Conservation (phyloP, 768 basidiomycete genomes). For the Paxillus involutus region DNA sequence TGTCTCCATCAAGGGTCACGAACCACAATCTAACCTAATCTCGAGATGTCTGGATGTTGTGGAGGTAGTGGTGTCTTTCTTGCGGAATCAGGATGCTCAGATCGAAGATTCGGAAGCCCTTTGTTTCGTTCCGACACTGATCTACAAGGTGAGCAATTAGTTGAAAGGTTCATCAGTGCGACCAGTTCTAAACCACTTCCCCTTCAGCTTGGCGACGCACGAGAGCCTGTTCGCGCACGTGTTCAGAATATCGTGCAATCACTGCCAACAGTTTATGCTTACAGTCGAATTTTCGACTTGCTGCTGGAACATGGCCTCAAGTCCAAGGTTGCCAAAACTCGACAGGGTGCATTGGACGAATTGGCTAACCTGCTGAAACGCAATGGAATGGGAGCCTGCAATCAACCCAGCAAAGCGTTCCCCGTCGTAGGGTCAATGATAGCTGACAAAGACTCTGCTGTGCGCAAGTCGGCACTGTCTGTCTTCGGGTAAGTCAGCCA, state of each 20-base stretch:
- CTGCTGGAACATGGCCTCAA: slow-evolving; percentile 87
- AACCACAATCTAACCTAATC: slow-evolving; percentile 87
- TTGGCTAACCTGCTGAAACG: slow-evolving; percentile 73
- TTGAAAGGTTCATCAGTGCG: not conserved
- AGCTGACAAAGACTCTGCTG: slow-evolving; percentile 85
- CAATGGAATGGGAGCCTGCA: slow-evolving; percentile 77
- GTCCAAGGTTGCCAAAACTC: slow-evolving; percentile 89
- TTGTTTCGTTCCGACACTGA: slow-evolving; percentile 86
- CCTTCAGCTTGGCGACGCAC: slow-evolving; percentile 84
- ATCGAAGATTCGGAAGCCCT: slow-evolving; percentile 83
- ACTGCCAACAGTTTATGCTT: slow-evolving; percentile 88
- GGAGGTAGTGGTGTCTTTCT: slow-evolving; percentile 72
- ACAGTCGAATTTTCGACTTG: slow-evolving; percentile 86
- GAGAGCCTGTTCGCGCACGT: slow-evolving; percentile 77
- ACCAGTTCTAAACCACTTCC: slow-evolving; percentile 1
- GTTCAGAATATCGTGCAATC: slow-evolving; percentile 84
- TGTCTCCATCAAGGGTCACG: slow-evolving; percentile 83
- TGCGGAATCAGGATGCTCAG: slow-evolving; percentile 72
- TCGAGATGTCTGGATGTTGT: slow-evolving; percentile 88
- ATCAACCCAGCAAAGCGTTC: slow-evolving; percentile 77
- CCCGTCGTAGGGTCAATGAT: slow-evolving; percentile 76
- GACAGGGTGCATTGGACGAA: slow-evolving; percentile 86
- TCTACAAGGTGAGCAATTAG: slow-evolving; percentile 69
- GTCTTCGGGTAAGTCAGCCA: slow-evolving; percentile 65
- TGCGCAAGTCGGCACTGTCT: slow-evolving; percentile 83